Evolutionary conservation across 495 filamentous ascomycete species (phyloP), one percentile per base, ranked within the genome.

Genomic region (Lasiosphaeriaceae sp.): DNA sequence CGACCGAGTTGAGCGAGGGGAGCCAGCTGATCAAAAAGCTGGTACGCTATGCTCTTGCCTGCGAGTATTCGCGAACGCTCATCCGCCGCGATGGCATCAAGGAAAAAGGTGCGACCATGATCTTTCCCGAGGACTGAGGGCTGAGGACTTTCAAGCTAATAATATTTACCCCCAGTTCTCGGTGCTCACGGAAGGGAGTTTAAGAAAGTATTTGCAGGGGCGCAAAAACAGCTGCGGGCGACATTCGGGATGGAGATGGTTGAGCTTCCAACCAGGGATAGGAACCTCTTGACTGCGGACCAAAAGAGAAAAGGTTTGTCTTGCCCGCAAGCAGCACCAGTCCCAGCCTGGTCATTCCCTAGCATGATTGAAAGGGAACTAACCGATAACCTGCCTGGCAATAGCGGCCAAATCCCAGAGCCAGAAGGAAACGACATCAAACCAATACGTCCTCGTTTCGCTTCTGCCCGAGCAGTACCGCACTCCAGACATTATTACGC

Each of bases 161-260:
- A 5, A 6, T 43, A 43, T 43, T 43, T 43, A 1, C 39, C 9
- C 9, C 26, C 53, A 83, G 83, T 84, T 35, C 72, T 85, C 14
- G 79, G 78, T 5, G 57, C 69, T 21, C 72, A 83, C n/a, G 62
- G 75, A 11, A 75, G 84, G 2, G 77, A 83, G 53, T 92, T 92
- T 65, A 89, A 85, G 64, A 66, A 67, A 9, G 81, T 92, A 2
- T 92, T 92, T 60, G 83, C 82, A 1, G 74, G 70, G 20, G 84
- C 89, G 22, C 90, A 93, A 69, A 73, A 73, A 17, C 77, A 83
- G 57, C 73, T 97, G 26, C 71, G 77, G 22, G 71, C 65, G 2
- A 76, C 79, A 8, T 96, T 96, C 66, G 92, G 92, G 3, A 94
- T 96, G 89, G 82, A 91, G 68, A 82, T 97, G 80, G 75, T 78